A percentile compares a stretch with the other conserved stretches of the same genome.
These are phyloP conservation scores for Nepenthes gracilis DNA, from an alignment of 148 eudicot genomes.

Conservation along the genomic window DNA sequence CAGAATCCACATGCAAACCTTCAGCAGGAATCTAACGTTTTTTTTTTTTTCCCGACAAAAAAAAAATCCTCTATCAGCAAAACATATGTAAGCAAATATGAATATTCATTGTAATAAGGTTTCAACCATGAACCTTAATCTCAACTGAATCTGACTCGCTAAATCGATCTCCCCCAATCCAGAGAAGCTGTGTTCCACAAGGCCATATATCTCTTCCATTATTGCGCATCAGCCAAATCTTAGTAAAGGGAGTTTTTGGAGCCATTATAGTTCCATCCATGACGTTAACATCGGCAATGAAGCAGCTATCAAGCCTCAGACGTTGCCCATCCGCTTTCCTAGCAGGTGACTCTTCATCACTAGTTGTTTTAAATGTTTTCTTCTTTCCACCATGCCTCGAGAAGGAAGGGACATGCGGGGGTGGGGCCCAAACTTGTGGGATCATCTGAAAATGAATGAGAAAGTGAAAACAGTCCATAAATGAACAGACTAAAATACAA, in stretches of 20 bases:
- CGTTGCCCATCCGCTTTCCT: constrained; percentile 2
- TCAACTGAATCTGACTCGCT: constrained; percentile 26
- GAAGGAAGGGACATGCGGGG: constrained; percentile 13
- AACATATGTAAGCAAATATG: not conserved
- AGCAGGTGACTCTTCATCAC: not conserved
- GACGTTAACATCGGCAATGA: constrained; percentile 55
- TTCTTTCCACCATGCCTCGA: constrained; percentile 4
- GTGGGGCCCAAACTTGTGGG: constrained; percentile 2
- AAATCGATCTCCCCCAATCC: constrained; percentile 71
- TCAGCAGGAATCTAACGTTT: constrained; percentile 29
- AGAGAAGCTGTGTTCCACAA: constrained; percentile 42
- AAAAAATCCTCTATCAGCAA: not conserved
- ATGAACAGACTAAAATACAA: not conserved
- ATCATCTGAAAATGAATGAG: constrained; percentile 5
- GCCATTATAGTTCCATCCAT: constrained; percentile 72
- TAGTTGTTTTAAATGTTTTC: not conserved
- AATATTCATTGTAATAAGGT: not conserved
- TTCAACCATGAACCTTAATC: constrained; percentile 31
- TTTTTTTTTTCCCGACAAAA: not conserved
- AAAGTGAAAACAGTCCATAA: constrained; percentile 1
- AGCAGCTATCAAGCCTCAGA: constrained; percentile 52
- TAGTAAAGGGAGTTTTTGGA: constrained; percentile 65
- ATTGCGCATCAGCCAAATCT: constrained; percentile 85
- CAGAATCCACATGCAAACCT: constrained; percentile 36
- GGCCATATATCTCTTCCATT: constrained; percentile 55